Evolutionary conservation across 192 early-diverging fungal species (phyloP).

Genomic region (Coemansia sp.): DNA sequence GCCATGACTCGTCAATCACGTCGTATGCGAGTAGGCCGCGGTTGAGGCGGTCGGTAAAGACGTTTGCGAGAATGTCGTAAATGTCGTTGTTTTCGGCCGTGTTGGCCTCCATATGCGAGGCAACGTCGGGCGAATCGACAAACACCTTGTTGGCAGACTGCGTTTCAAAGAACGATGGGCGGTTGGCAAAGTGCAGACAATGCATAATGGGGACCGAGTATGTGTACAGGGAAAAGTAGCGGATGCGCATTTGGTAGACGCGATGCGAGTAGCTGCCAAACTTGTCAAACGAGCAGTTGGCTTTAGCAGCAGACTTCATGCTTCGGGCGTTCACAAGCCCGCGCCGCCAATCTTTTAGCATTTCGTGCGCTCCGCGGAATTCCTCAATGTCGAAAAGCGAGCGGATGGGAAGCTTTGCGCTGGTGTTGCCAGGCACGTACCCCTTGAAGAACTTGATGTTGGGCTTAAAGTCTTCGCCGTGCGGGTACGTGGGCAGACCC

Average conservation of each 20-base stretch:
- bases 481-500: slow-evolving; percentile 6
- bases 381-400: slow-evolving; percentile 28
- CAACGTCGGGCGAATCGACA: neutral
- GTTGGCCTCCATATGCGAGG: neutral
- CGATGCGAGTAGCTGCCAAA: slow-evolving; percentile 35
- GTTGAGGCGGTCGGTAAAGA: slow-evolving; percentile 25
- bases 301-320: neutral
- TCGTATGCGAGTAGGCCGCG: slow-evolving; percentile 40
- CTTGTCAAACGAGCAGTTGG: slow-evolving; percentile 3
- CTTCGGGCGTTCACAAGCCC: slow-evolving; percentile 12
- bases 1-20: slow-evolving; percentile 34
- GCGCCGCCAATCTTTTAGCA: slow-evolving; percentile 14
- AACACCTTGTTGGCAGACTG: slow-evolving; percentile 4
- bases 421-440: neutral
- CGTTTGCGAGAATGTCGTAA: slow-evolving; percentile 25
- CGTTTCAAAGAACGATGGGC: slow-evolving; percentile 32
- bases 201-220: slow-evolving; percentile 23
- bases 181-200: slow-evolving; percentile 31
- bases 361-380: slow-evolving; percentile 19
- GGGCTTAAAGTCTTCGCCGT: slow-evolving; percentile 8
- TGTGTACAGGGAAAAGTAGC: slow-evolving; percentile 34
- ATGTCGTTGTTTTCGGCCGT: slow-evolving; percentile 23
- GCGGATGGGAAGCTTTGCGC: slow-evolving; percentile 1
- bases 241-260: slow-evolving; percentile 20
- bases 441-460: slow-evolving; percentile 11